A percentile compares a stretch with the other conserved stretches of the same genome.
Conservation (phyloP, 164 flowering plant genomes). For the Litsea cubeba region DNA sequence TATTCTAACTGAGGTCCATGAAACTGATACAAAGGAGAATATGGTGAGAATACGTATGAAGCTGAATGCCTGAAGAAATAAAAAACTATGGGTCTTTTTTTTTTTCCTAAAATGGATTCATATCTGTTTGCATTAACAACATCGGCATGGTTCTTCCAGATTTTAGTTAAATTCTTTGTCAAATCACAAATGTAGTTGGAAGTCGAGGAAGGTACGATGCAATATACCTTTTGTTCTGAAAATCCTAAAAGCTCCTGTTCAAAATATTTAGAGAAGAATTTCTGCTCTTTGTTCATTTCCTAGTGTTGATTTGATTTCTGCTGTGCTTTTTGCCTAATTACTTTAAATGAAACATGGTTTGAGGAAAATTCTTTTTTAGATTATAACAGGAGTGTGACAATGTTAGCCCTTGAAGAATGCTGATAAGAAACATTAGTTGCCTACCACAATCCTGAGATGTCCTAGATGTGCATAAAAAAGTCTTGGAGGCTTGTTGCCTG, state of each 20-base stretch:
- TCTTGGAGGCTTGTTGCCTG: neutral
- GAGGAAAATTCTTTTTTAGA: neutral
- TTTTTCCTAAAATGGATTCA: conserved; percentile 11
- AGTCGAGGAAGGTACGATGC: neutral
- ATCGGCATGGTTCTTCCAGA: conserved; percentile 8
- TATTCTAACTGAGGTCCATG: conserved; percentile 19
- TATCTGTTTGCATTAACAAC: conserved; percentile 11
- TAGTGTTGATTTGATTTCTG: neutral
- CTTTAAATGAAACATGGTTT: neutral
- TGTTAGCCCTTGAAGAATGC: neutral
- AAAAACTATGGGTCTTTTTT: neutral
- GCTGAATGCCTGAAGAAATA: conserved; percentile 16
- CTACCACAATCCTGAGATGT: neutral
- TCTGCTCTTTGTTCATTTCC: neutral
- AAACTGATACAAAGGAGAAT: conserved; percentile 5
- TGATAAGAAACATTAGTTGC: neutral
- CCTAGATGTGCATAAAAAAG: neutral
- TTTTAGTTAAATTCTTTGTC: conserved; percentile 14
- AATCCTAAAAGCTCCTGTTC: neutral
- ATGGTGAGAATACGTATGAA: conserved; percentile 13
- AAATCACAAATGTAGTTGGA: neutral
- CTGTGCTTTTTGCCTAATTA: neutral
- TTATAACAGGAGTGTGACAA: neutral
- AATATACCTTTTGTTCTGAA: neutral
- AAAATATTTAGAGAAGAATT: neutral